These are phyloP conservation scores for Priceomyces melissophilus DNA, from an alignment of 805 yeast species.

Conservation along the genomic window DNA sequence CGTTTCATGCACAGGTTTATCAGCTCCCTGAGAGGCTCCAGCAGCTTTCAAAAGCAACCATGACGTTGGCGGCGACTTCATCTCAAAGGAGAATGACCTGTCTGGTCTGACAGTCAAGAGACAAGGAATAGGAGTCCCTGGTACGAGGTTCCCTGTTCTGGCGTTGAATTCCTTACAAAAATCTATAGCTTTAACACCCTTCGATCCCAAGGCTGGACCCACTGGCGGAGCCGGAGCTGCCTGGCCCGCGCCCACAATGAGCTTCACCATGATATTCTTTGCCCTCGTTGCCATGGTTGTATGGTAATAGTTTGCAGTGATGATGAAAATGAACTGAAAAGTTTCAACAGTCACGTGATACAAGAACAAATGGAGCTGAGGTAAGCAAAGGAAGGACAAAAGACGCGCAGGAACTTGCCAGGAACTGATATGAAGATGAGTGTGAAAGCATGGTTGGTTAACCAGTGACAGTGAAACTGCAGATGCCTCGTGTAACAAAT, in stretches of 20 bases:
- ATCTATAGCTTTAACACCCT: slow-evolving; percentile 97
- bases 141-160: slow-evolving; percentile 79
- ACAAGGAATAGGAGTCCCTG: slow-evolving; percentile 90
- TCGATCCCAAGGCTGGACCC: slow-evolving; percentile 97
- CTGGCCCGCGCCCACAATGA: slow-evolving; percentile 94
- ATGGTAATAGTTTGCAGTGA: too few relatives aligned
- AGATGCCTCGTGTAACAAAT: too few relatives aligned
- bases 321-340: not conserved
- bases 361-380: too few relatives aligned
- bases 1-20: slow-evolving; percentile 53
- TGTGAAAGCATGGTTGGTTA: too few relatives aligned
- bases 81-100: slow-evolving; percentile 78
- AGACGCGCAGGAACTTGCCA: too few relatives aligned
- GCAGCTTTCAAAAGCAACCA: slow-evolving; percentile 82
- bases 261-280: slow-evolving; percentile 72
- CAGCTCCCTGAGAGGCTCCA: slow-evolving; percentile 75
- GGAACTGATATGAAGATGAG: too few relatives aligned
- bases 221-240: slow-evolving; percentile 99
- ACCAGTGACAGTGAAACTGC: too few relatives aligned
- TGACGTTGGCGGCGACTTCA: slow-evolving; percentile 89
- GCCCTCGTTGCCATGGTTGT: slow-evolving; percentile 17
- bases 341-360: slow-evolving; percentile 1
- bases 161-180: slow-evolving; percentile 98
- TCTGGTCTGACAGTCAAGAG: slow-evolving; percentile 87
- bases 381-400: too few relatives aligned